A percentile compares a stretch with the other conserved stretches of the same genome.
Evolutionary conservation across 805 yeast genomes (phyloP).

Genomic region (Cyberlindnera japonica): DNA sequence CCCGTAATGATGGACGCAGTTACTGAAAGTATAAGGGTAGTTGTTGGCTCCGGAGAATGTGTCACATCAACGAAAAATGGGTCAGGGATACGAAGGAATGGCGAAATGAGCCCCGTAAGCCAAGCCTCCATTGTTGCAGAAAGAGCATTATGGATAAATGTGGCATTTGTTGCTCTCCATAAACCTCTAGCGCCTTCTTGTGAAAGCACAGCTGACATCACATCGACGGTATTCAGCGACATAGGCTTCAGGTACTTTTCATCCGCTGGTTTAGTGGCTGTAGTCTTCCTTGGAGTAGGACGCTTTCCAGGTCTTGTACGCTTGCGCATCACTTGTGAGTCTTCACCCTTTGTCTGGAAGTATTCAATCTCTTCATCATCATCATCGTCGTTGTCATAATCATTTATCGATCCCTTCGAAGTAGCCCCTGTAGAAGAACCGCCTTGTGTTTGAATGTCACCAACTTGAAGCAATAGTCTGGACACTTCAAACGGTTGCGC

Average conservation of each 20-base stretch:
- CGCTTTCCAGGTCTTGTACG: slow-evolving; percentile 19
- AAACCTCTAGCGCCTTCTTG: slow-evolving; percentile 70
- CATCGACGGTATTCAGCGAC: slow-evolving; percentile 60
- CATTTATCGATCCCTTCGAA: slow-evolving; percentile 10
- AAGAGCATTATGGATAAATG: slow-evolving; percentile 73
- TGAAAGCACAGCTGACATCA: slow-evolving; percentile 58
- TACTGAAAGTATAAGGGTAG: slow-evolving; percentile 64
- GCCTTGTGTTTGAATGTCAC: slow-evolving; percentile 44
- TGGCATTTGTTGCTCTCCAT: slow-evolving; percentile 72
- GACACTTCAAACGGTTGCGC: slow-evolving; percentile 90
- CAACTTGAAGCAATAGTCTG: slow-evolving; percentile 75
- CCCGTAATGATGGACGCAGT: slow-evolving; percentile 72
- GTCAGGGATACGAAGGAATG: slow-evolving; percentile 79
- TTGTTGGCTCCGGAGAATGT: slow-evolving; percentile 72
- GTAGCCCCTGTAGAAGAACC: background rate
- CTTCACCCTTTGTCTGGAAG: slow-evolving; percentile 32
- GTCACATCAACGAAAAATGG: slow-evolving; percentile 81
- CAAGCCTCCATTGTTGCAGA: slow-evolving; percentile 82
- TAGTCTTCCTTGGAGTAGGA: background rate
- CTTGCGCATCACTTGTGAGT: slow-evolving; percentile 14
- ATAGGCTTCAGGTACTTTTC: slow-evolving; percentile 46
- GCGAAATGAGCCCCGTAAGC: slow-evolving; percentile 85
- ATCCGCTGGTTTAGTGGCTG: background rate
- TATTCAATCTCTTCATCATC: slow-evolving; percentile 42
- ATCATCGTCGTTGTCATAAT: slow-evolving; percentile 33